Evolutionary conservation across 345 rosid species (phyloP).

Genomic region (Salix dunnii): DNA sequence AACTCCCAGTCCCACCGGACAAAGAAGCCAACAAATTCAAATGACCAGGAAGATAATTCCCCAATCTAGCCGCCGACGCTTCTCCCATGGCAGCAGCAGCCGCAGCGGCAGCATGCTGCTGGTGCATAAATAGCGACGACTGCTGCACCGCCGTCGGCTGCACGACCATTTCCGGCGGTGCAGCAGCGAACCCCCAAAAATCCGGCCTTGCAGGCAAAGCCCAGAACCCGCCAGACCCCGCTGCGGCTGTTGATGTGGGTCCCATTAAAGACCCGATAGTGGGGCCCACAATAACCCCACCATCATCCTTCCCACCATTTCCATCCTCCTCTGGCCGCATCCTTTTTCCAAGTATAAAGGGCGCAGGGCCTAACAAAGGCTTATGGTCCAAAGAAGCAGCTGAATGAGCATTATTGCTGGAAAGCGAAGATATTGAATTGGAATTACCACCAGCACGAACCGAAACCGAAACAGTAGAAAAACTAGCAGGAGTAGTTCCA

Average conservation of each 20-base stretch:
- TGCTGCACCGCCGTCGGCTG: constrained; percentile 50
- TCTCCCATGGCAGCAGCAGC: constrained; percentile 61
- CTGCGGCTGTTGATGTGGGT: neutral
- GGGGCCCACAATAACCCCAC: constrained; percentile 12
- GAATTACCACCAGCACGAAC: constrained; percentile 54
- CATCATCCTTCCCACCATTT: constrained; percentile 13
- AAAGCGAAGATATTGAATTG: constrained; percentile 32
- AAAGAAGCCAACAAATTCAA: constrained; percentile 34
- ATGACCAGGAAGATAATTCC: constrained; percentile 33
- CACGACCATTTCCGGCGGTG: constrained; percentile 61
- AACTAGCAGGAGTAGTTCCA: constrained; percentile 92
- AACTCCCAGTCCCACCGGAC: constrained; percentile 28
- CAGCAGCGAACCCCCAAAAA: constrained; percentile 77
- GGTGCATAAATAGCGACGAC: constrained; percentile 52
- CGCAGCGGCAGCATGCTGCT: constrained; percentile 48
- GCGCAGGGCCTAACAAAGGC: constrained; percentile 64
- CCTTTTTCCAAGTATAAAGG: constrained; percentile 89
- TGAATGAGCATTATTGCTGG: neutral
- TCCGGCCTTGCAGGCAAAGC: constrained; percentile 76
- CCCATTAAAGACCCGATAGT: constrained; percentile 10
- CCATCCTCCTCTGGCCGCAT: constrained; percentile 32
- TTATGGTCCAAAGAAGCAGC: constrained; percentile 49
- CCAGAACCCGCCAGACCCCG: constrained; percentile 73
- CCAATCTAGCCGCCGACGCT: constrained; percentile 49
- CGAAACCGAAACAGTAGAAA: constrained; percentile 73